Conservation (phyloP, 805 yeast species). For the Candida sithepensis region DNA sequence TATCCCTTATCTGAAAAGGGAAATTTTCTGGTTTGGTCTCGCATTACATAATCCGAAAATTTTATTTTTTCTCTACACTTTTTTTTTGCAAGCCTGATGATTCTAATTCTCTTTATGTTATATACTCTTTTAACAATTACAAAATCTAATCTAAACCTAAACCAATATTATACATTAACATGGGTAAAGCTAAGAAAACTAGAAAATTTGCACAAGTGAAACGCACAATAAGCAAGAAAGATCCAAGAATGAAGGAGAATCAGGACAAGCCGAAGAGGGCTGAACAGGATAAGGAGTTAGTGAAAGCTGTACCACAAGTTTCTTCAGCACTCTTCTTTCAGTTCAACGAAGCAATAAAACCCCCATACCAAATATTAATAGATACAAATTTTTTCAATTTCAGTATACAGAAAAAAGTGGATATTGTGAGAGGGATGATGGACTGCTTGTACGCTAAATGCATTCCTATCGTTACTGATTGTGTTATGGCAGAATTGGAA, state of each 20-base stretch:
- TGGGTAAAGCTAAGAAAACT: conserved; percentile 98
- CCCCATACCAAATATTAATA: conserved; percentile 94
- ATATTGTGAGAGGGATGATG: conserved; percentile 95
- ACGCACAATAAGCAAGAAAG: conserved; percentile 72
- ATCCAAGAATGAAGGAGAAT: conserved; percentile 52
- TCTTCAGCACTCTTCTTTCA: conserved; percentile 95
- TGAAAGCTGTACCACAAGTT: conserved; percentile 82
- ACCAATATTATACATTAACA: conserved; percentile 22
- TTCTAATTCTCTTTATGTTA: neutral
- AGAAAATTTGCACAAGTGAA: conserved; percentile 94
- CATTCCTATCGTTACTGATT: conserved; percentile 92
- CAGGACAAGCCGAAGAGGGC: conserved; percentile 36
- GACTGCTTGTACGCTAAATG: conserved; percentile 92
- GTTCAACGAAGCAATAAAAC: conserved; percentile 88
- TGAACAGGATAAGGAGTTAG: conserved; percentile 72
- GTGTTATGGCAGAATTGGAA: conserved; percentile 97
- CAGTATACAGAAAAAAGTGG: conserved; percentile 93
- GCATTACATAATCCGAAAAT: too few species aligned
- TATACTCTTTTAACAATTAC: neutral
- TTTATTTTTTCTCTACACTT: too few species aligned
- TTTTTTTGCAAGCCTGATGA: too few species aligned
- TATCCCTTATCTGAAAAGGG: neutral
- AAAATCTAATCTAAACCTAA: neutral
- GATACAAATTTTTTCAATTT: conserved; percentile 97
- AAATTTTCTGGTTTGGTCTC: too few species aligned